A percentile compares a stretch with the other conserved stretches of the same genome.
Conservation (phyloP, 176 grass and related monocot genomes). For the Urochloa ruziziensis region DNA sequence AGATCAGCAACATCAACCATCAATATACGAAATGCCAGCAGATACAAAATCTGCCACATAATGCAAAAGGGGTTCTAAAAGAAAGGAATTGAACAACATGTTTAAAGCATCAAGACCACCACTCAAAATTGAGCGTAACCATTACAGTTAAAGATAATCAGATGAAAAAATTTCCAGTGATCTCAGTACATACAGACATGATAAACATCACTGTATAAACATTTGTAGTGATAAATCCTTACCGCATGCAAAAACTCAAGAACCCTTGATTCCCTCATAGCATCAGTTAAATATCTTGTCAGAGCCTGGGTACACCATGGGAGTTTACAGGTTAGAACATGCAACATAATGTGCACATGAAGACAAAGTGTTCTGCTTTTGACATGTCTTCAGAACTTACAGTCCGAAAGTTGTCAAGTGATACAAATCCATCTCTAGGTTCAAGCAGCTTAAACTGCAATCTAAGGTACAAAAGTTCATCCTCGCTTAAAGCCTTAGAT, state of each 20-base stretch:
- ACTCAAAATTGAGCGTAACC: not conserved
- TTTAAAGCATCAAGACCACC: not conserved
- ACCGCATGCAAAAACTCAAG: constrained; percentile 73
- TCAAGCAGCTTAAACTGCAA: constrained; percentile 83
- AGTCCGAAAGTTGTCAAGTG: constrained; percentile 76
- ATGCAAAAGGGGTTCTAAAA: not conserved
- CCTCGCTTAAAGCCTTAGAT: constrained; percentile 82
- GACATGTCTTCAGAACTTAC: constrained; percentile 42
- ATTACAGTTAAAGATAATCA: not conserved
- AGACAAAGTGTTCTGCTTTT: constrained; percentile 11
- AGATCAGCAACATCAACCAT: constrained; percentile 7
- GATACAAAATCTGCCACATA: not conserved
- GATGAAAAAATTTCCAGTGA: not conserved
- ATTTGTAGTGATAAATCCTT: constrained; percentile 28
- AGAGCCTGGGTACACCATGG: constrained; percentile 52
- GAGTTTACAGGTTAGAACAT: constrained; percentile 11
- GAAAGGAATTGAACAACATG: not conserved
- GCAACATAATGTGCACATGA: not conserved
- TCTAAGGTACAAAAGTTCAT: constrained; percentile 86
- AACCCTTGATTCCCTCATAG: constrained; percentile 75
- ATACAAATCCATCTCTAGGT: constrained; percentile 78
- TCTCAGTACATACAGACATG: not conserved
- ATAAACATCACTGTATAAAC: not conserved
- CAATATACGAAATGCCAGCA: not conserved
- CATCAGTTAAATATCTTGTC: constrained; percentile 63